Percentiles rank a stretch among this genome's conserved stretches.
Conservation (phyloP, 495 filamentous ascomycete species). For the Aspergillus saccharolyticus region DNA sequence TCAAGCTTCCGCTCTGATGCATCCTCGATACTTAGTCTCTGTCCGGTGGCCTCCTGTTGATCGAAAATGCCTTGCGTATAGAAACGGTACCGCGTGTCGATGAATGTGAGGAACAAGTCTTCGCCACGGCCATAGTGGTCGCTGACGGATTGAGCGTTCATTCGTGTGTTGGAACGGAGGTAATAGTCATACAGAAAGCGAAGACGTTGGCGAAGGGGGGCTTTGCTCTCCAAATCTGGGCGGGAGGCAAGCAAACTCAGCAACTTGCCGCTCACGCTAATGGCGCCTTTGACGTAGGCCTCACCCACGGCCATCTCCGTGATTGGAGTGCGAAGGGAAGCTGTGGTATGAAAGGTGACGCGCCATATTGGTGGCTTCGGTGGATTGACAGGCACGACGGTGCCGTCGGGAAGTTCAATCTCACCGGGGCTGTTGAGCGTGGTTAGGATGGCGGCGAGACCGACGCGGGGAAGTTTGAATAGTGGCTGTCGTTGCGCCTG, state of each 20-base stretch:
- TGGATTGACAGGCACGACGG: not conserved
- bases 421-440: slow-evolving; percentile 12
- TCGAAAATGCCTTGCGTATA: slow-evolving; percentile 16
- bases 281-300: not conserved
- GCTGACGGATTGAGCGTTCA: slow-evolving; percentile 7
- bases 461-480: slow-evolving; percentile 10
- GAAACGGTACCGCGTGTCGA: slow-evolving; percentile 15
- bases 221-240: not conserved
- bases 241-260: not conserved
- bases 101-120: slow-evolving; percentile 15
- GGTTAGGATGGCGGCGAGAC: slow-evolving; percentile 15
- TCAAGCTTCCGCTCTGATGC: slow-evolving; percentile 18
- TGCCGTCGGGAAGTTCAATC: slow-evolving; percentile 14
- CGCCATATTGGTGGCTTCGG: not conserved
- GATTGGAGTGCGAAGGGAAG: not conserved
- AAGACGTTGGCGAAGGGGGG: not conserved
- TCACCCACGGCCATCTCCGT: not conserved
- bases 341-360: not conserved
- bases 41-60: not conserved
- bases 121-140: slow-evolving; percentile 18
- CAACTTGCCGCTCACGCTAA: not conserved
- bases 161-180: slow-evolving; percentile 7
- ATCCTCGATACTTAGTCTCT: slow-evolving; percentile 14
- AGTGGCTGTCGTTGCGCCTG: not conserved
- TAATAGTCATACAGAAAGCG: slow-evolving; percentile 7